These are phyloP conservation scores for Suhomyces atakaporum DNA, from an alignment of 1,139 yeast genomes.

Conservation along the genomic window DNA sequence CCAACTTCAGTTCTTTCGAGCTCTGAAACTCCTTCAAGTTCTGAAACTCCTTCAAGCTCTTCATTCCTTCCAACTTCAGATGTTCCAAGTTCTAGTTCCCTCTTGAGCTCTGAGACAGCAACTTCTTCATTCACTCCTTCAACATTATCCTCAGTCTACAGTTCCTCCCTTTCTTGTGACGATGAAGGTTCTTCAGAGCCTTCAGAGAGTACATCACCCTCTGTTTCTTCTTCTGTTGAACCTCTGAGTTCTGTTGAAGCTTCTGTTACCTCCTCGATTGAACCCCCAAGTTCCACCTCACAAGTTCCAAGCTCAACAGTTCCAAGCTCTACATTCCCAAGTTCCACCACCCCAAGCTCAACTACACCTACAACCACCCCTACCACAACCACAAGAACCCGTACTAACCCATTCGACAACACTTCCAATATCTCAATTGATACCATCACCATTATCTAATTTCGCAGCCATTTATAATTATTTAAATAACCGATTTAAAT, in stretches of 20 bases:
- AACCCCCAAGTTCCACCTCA: neutral
- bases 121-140: neutral
- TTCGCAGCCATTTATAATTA: neutral
- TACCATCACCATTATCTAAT: conserved; percentile 5
- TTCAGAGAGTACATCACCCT: no score
- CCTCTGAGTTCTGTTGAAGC: neutral
- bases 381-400: neutral
- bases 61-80: neutral
- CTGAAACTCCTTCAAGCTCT: neutral
- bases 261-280: neutral
- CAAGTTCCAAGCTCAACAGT: neutral
- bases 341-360: neutral
- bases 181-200: neutral
- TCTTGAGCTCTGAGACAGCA: neutral
- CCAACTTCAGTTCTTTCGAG: neutral
- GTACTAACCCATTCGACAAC: conserved; percentile 1
- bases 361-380: conserved; percentile 1
- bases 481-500: neutral
- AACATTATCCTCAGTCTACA: neutral
- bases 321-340: neutral
- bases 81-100: neutral
- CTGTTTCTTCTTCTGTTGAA: no score
- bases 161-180: neutral
- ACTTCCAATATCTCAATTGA: conserved; percentile 1
- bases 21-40: neutral